Evolutionary conservation across 1,284 basidiomycete genomes (phyloP).

Genomic region (Sporisorium sorghi): DNA sequence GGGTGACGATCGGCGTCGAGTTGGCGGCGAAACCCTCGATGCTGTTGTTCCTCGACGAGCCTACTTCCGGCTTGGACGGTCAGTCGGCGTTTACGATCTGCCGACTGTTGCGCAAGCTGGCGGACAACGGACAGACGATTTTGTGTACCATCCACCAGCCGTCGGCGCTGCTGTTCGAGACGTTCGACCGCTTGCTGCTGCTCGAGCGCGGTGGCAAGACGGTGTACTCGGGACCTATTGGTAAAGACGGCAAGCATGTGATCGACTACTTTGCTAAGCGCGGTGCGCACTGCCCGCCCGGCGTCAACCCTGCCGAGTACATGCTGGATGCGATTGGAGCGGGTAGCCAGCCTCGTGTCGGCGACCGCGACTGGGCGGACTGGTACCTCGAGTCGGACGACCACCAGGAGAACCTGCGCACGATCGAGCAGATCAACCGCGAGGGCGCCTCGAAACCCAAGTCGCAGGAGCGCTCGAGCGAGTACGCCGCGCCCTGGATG

Average conservation of each 20-base stretch:
- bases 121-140: constrained; percentile 82
- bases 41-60: constrained; percentile 72
- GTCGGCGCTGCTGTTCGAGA: constrained; percentile 74
- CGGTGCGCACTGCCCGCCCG: constrained; percentile 72
- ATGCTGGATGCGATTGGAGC: constrained; percentile 70
- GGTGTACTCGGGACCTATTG: constrained; percentile 75
- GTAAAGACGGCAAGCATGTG: constrained; percentile 72
- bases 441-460: constrained; percentile 69
- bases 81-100: constrained; percentile 89
- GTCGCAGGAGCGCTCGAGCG: constrained; percentile 63
- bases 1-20: constrained; percentile 79
- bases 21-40: constrained; percentile 81
- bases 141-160: constrained; percentile 77
- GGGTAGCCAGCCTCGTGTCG: constrained; percentile 64
- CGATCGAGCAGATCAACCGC: constrained; percentile 72
- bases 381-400: constrained; percentile 69
- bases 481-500: constrained; percentile 77
- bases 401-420: constrained; percentile 67
- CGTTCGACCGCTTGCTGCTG: constrained; percentile 75
- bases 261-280: constrained; percentile 74
- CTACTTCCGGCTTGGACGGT: constrained; percentile 84
- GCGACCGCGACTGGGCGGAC: constrained; percentile 69
- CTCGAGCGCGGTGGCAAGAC: constrained; percentile 68
- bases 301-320: constrained; percentile 74
- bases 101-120: constrained; percentile 81